Conservation (phyloP, 108 stramenopile genomes). For the Halocafeteria seosinensis region DNA sequence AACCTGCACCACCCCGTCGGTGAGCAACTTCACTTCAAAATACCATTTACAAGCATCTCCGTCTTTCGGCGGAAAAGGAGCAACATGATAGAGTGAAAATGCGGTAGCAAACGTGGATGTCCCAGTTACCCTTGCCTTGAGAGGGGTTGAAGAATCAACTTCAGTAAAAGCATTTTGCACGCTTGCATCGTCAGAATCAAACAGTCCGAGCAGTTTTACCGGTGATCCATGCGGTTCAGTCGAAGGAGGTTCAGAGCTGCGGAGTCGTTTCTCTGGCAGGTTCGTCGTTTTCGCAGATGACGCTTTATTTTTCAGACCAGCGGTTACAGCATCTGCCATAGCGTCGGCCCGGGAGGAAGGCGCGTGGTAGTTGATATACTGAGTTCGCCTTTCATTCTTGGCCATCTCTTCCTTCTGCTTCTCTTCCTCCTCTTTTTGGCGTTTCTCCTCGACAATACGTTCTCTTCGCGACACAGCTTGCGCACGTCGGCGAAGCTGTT, state of each 20-base stretch:
- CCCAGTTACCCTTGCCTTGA: not conserved
- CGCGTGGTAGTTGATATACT: not conserved
- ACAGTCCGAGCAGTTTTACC: no score
- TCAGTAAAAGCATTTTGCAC: no score
- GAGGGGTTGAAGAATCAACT: no score
- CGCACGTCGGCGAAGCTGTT: not conserved
- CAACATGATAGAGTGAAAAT: not conserved
- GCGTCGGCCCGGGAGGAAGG: no score
- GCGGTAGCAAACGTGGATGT: not conserved
- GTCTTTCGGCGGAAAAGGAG: not conserved
- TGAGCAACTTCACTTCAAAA: not conserved
- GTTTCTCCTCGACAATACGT: not conserved
- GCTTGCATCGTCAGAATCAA: no score
- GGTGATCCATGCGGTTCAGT: not conserved
- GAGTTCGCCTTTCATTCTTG: not conserved
- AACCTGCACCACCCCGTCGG: not conserved
- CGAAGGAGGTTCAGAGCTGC: not conserved
- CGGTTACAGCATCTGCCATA: not conserved
- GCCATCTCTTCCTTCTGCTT: not conserved
- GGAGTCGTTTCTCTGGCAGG: not conserved
- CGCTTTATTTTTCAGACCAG: not conserved
- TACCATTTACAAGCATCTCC: not conserved
- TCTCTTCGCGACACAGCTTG: not conserved
- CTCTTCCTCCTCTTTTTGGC: not conserved
- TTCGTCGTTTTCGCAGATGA: not conserved